Conservation (phyloP, 108 stramenopile genomes). For the Skeletonema potamos region DNA sequence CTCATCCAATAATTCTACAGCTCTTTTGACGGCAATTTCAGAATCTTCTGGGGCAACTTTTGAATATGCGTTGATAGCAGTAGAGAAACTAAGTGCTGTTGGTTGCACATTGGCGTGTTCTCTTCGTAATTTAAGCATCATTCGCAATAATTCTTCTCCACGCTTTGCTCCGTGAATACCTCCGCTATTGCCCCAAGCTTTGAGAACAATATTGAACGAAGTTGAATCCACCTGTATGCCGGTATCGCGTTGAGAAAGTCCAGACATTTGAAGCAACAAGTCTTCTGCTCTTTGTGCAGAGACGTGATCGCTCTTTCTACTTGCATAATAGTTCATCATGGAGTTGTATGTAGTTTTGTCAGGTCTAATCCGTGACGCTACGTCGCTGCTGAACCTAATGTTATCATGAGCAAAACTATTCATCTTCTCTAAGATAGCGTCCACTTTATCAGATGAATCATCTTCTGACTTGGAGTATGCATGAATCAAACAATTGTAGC, state of each 20-base stretch:
- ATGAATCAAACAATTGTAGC: constrained; percentile 39
- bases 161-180: constrained; percentile 33
- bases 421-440: constrained; percentile 32
- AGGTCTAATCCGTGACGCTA: constrained; percentile 14
- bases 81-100: constrained; percentile 28
- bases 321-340: constrained; percentile 37
- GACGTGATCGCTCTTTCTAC: constrained; percentile 3
- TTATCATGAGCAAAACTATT: constrained; percentile 7
- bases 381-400: not conserved
- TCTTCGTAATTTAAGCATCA: constrained; percentile 34
- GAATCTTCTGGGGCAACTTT: constrained; percentile 20
- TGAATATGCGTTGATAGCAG: constrained; percentile 39
- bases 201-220: constrained; percentile 49
- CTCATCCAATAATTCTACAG: constrained; percentile 27
- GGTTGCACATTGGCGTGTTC: constrained; percentile 36
- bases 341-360: constrained; percentile 36
- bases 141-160: constrained; percentile 27
- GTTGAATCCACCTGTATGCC: constrained; percentile 13
- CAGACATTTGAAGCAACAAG: constrained; percentile 38
- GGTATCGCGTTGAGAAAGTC: constrained; percentile 7
- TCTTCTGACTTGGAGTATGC: constrained; percentile 33
- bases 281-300: constrained; percentile 38
- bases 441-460: constrained; percentile 25
- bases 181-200: constrained; percentile 44
- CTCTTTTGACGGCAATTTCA: constrained; percentile 10